A percentile compares a stretch with the other conserved stretches of the same genome.
Conservation (phyloP, 192 early-diverging fungal species). For the Linnemannia exigua region DNA sequence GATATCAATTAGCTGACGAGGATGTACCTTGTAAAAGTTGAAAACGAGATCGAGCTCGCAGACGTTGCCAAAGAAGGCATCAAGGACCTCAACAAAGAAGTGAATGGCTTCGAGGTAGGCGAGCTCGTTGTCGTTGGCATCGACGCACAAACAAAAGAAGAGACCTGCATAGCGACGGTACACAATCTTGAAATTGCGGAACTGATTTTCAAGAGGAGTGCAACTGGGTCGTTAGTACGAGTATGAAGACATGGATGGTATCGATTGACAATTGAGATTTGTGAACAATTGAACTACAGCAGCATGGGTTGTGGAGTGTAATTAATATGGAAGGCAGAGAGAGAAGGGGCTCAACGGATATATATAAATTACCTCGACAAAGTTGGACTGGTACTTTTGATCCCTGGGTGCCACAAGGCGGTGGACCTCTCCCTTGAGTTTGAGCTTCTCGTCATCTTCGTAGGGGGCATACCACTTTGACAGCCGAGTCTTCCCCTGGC, state of each 20-base stretch:
- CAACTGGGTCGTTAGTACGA: neutral
- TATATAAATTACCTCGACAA: conserved; percentile 84
- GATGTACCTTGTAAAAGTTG: conserved; percentile 91
- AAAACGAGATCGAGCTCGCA: conserved; percentile 99
- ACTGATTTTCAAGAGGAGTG: conserved; percentile 53
- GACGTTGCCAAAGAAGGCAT: conserved; percentile 98
- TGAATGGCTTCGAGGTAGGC: conserved; percentile 97
- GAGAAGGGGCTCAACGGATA: neutral
- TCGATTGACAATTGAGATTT: neutral
- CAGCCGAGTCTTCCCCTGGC: conserved; percentile 97
- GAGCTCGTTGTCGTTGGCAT: conserved; percentile 98
- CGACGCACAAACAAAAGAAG: conserved; percentile 99
- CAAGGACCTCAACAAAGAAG: conserved; percentile 98
- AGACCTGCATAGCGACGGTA: conserved; percentile 98
- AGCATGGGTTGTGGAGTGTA: neutral
- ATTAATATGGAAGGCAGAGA: neutral
- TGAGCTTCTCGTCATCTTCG: conserved; percentile 94
- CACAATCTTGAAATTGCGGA: conserved; percentile 97
- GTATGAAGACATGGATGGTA: neutral
- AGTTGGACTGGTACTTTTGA: conserved; percentile 97
- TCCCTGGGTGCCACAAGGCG: conserved; percentile 95
- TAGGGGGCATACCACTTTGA: conserved; percentile 98
- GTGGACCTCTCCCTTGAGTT: conserved; percentile 96
- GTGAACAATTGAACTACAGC: neutral
- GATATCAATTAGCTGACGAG: neutral